Evolutionary conservation across 1,139 yeast genomes (phyloP).

Genomic region (Geotrichum siamense): DNA sequence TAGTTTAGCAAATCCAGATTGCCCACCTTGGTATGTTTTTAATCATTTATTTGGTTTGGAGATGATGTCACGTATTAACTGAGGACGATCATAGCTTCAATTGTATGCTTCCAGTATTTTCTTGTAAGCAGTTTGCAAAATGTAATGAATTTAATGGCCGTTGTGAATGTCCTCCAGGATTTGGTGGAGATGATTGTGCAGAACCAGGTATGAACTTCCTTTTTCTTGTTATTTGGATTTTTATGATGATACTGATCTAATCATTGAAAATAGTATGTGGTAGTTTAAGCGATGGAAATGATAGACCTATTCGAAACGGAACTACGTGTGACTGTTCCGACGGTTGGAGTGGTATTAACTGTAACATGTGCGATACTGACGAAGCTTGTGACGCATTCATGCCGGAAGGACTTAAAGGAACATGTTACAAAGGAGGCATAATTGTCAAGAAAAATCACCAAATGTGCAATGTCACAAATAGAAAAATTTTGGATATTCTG

Average conservation of each 20-base stretch:
- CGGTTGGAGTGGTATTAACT: slow-evolving; percentile 94
- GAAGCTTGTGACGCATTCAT: slow-evolving; percentile 74
- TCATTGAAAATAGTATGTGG: slow-evolving; percentile 53
- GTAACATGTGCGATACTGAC: slow-evolving; percentile 70
- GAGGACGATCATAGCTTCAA: slow-evolving; percentile 80
- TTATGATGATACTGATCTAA: slow-evolving; percentile 9
- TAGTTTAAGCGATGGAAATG: slow-evolving; percentile 53
- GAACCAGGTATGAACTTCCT: slow-evolving; percentile 51
- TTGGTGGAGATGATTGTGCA: slow-evolving; percentile 89
- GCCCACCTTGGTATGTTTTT: slow-evolving; percentile 31
- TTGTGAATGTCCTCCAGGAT: slow-evolving; percentile 89
- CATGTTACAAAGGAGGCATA: slow-evolving; percentile 85
- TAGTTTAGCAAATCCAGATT: slow-evolving; percentile 21
- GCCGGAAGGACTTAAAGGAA: slow-evolving; percentile 83
- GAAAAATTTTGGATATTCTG: slow-evolving; percentile 72
- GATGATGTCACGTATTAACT: too few species aligned
- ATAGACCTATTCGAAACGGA: slow-evolving; percentile 56
- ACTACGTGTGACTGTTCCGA: slow-evolving; percentile 60
- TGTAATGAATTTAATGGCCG: slow-evolving; percentile 85
- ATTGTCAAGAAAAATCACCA: slow-evolving; percentile 75
- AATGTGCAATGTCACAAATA: slow-evolving; percentile 88
- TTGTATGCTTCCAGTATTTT: slow-evolving; percentile 85
- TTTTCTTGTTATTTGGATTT: too few species aligned
- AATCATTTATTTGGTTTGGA: slow-evolving; percentile 1
- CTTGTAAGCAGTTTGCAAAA: slow-evolving; percentile 78